Percentiles rank a stretch among this genome's conserved stretches.
These are phyloP conservation scores for Trichoderma arundinaceum DNA, from an alignment of 2,329 filamentous ascomycete species.

Conservation along the genomic window DNA sequence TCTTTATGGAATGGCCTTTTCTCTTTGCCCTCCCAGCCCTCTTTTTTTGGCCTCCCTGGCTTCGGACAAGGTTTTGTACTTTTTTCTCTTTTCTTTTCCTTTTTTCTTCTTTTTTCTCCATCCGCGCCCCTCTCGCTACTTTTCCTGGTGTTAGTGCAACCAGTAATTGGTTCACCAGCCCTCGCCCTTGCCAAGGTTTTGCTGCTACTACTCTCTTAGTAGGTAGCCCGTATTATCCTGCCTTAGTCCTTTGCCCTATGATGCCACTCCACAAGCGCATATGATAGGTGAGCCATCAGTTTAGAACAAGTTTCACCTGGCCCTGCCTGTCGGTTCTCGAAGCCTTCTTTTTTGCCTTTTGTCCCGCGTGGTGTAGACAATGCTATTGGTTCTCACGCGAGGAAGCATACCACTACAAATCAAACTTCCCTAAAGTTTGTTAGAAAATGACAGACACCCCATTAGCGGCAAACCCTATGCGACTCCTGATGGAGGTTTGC, in stretches of 20 bases:
- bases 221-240: conserved; percentile 2
- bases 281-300: conserved; percentile 15
- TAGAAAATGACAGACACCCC: conserved; percentile 20
- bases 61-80: conserved; percentile 11
- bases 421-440: conserved; percentile 19
- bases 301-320: conserved; percentile 13
- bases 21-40: neutral
- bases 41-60: conserved; percentile 8
- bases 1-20: conserved; percentile 6
- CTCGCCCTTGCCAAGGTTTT: conserved; percentile 12
- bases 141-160: conserved; percentile 13
- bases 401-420: conserved; percentile 3
- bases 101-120: conserved; percentile 10
- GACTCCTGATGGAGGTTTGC: neutral
- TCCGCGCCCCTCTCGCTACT: conserved; percentile 11
- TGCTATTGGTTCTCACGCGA: conserved; percentile 1
- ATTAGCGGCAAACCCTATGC: conserved; percentile 25
- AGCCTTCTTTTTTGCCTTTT: conserved; percentile 26
- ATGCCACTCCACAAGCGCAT: conserved; percentile 18
- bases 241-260: conserved; percentile 13
- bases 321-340: conserved; percentile 24
- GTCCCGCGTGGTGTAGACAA: neutral
- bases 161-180: conserved; percentile 14
- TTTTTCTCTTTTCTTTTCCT: conserved; percentile 23
- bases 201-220: neutral